Percentiles rank a stretch among this genome's conserved stretches.
Evolutionary conservation across 2,329 filamentous ascomycete species (phyloP).

Genomic region (Xylariomycetidae sp.): DNA sequence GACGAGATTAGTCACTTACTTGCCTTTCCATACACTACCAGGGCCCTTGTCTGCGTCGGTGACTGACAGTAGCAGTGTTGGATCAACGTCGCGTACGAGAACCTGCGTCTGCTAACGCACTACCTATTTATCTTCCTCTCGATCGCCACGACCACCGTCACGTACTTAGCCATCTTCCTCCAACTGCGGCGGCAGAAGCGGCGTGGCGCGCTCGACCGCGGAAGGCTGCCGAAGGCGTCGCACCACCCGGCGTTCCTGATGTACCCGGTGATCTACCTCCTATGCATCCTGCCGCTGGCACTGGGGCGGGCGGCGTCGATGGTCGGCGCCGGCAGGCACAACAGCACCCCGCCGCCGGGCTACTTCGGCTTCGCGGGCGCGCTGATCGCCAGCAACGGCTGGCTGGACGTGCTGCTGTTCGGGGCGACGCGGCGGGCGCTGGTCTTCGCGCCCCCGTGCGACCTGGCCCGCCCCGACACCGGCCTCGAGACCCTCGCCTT

Average conservation of each 20-base stretch:
- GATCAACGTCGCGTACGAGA: constrained; percentile 47
- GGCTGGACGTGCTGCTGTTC: constrained; percentile 49
- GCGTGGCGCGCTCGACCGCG: constrained; percentile 2
- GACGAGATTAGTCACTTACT: too few relatives aligned
- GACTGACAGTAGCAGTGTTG: constrained; percentile 54
- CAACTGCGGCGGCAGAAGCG: constrained; percentile 22
- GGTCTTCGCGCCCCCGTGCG: constrained; percentile 33
- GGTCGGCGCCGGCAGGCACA: constrained; percentile 44
- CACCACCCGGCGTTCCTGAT: constrained; percentile 53
- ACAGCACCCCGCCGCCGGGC: constrained; percentile 41
- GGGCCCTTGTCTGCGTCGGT: too few relatives aligned
- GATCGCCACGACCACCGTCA: constrained; percentile 26
- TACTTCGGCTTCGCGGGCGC: constrained; percentile 56
- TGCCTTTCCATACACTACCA: too few relatives aligned
- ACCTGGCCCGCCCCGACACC: constrained; percentile 31
- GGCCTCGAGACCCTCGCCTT: constrained; percentile 48
- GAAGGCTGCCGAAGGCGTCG: constrained; percentile 4
- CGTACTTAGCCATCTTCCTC: constrained; percentile 33
- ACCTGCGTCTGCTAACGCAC: constrained; percentile 51
- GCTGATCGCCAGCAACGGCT: constrained; percentile 52
- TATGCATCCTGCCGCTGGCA: constrained; percentile 62
- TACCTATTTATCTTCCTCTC: constrained; percentile 56
- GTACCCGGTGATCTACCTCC: constrained; percentile 62
- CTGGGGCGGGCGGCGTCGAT: constrained; percentile 60
- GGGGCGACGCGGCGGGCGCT: constrained; percentile 47